A percentile compares a stretch with the other conserved stretches of the same genome.
Evolutionary conservation across 2,329 filamentous ascomycete species (phyloP).

Genomic region (Neonectria magnoliae): DNA sequence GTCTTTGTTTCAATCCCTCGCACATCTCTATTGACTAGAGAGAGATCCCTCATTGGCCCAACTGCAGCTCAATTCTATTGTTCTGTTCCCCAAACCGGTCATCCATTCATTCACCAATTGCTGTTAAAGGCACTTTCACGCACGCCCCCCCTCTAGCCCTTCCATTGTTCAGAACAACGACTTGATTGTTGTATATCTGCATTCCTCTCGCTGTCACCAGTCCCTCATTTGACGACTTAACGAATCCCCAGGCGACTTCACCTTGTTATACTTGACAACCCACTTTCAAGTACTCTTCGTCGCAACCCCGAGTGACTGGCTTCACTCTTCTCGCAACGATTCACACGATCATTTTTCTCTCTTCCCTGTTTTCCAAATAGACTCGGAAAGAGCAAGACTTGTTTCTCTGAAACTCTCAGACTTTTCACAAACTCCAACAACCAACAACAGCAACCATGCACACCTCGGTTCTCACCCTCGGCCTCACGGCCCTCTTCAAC

Average conservation of each 20-base stretch:
- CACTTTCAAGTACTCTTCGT: not conserved
- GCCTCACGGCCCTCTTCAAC: slow-evolving; percentile 45
- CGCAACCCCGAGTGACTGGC: not conserved
- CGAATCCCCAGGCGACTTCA: not conserved
- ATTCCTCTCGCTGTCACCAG: not conserved
- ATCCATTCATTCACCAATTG: slow-evolving; percentile 2
- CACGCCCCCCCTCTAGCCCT: not conserved
- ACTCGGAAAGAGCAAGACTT: not conserved
- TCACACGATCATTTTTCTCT: not conserved
- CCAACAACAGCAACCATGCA: slow-evolving; percentile 39
- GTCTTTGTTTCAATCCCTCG: slow-evolving; percentile 25
- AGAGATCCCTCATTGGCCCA: slow-evolving; percentile 16
- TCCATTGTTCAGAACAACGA: not conserved
- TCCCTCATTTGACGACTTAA: not conserved
- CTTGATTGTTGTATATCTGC: not conserved
- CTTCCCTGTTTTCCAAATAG: not conserved
- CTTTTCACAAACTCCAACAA: not conserved
- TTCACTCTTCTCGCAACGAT: slow-evolving; percentile 1
- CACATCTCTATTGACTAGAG: slow-evolving; percentile 29
- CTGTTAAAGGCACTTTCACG: not conserved
- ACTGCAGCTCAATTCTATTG: slow-evolving; percentile 1
- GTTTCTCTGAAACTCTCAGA: not conserved
- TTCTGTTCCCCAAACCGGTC: slow-evolving; percentile 18
- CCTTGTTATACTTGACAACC: not conserved
- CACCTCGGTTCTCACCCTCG: slow-evolving; percentile 39